Percentiles rank a stretch among this genome's conserved stretches.
Conservation (phyloP, 345 rosid species). For the Ceriops tagal region DNA sequence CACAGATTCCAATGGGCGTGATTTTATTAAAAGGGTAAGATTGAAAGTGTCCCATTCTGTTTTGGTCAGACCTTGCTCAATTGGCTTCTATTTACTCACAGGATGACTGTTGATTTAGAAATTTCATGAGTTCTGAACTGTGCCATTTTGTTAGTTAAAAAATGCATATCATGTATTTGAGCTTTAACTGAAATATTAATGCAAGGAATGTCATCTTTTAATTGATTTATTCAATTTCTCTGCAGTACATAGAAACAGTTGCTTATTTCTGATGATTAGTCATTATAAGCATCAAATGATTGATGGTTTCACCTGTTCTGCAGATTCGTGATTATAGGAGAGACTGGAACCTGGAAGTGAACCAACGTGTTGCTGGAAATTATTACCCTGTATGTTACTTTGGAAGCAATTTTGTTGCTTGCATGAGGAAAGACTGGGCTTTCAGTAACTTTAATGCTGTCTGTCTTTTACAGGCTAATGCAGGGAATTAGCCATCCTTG, state of each 20-base stretch:
- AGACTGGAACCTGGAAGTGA: conserved; percentile 91
- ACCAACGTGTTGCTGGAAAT: conserved; percentile 91
- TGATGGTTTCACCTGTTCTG: conserved; percentile 15
- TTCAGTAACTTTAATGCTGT: neutral
- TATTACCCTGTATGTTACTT: conserved; percentile 78
- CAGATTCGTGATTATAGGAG: conserved; percentile 90
- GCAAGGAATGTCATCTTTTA: neutral
- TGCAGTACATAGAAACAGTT: neutral
- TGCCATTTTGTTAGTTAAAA: conserved; percentile 8
- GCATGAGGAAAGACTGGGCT: neutral
- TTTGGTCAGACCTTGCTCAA: neutral
- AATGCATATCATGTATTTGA: neutral
- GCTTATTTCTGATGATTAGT: conserved; percentile 8
- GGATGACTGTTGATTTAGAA: neutral
- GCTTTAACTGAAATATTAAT: conserved; percentile 4
- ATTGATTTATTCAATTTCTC: neutral
- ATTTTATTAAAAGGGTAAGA: conserved; percentile 66
- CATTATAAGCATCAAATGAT: conserved; percentile 12
- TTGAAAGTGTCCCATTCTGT: neutral
- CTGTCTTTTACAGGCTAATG: neutral
- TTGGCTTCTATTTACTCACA: neutral
- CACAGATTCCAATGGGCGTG: conserved; percentile 86
- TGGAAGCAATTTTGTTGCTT: conserved; percentile 1
- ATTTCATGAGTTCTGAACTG: conserved; percentile 5
- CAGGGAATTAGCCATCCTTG: no score